Conservation (phyloP, 768 basidiomycete species). For the Suillus tomentosus region DNA sequence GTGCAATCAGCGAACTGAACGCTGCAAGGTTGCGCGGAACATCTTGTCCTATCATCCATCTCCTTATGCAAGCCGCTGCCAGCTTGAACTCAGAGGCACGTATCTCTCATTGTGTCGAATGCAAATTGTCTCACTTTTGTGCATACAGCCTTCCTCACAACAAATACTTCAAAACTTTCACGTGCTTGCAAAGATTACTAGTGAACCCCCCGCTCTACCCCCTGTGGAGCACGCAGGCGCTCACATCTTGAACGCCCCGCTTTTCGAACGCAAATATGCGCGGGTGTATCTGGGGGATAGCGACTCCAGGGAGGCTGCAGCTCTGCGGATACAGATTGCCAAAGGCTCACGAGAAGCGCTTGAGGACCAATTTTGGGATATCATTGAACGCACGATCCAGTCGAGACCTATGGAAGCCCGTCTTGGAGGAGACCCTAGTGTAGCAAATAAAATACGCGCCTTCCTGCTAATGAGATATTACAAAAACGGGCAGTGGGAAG, state of each 20-base stretch:
- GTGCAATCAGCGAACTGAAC: conserved; percentile 78
- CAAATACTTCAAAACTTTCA: conserved; percentile 75
- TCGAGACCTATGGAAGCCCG: conserved; percentile 80
- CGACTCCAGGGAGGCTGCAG: conserved; percentile 64
- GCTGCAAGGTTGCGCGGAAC: conserved; percentile 66
- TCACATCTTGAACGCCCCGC: conserved; percentile 77
- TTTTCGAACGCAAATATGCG: conserved; percentile 84
- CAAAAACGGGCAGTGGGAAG: conserved; percentile 80
- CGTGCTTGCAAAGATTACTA: conserved; percentile 73
- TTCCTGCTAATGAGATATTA: conserved; percentile 84
- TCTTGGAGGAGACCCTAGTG: conserved; percentile 89
- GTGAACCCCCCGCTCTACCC: conserved; percentile 73
- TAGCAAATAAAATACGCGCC: conserved; percentile 87
- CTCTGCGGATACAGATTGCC: conserved; percentile 73
- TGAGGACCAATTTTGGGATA: conserved; percentile 87
- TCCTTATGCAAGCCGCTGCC: conserved; percentile 66
- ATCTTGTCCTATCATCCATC: conserved; percentile 76
- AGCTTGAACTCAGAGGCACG: conserved; percentile 58
- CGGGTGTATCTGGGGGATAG: conserved; percentile 68
- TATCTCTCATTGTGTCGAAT: neutral
- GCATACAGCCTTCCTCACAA: conserved; percentile 45
- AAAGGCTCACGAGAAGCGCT: conserved; percentile 77
- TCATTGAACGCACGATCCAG: conserved; percentile 81
- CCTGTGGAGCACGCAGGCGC: conserved; percentile 79
- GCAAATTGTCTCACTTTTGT: conserved; percentile 9